Percentiles rank a stretch among this genome's conserved stretches.
Evolutionary conservation across 1,139 yeast genomes (phyloP).

Genomic region (Tardiomyces digboiensis): DNA sequence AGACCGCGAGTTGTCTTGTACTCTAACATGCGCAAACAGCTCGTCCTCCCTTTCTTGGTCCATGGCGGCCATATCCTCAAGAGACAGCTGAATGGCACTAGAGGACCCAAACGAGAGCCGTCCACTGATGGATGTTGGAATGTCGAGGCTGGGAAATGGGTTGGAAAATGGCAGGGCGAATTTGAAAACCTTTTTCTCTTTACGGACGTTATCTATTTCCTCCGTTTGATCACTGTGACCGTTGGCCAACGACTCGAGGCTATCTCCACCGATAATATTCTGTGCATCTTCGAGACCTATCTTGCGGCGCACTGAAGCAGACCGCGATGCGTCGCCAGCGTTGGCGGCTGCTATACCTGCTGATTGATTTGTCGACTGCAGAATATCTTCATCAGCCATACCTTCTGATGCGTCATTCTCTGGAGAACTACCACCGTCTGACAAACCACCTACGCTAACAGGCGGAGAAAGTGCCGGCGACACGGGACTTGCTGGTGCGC

Average conservation of each 20-base stretch:
- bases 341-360: no score
- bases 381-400: no score
- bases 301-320: no score
- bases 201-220: not conserved
- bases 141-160: constrained; percentile 14
- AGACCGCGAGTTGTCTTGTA: constrained; percentile 55
- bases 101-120: not conserved
- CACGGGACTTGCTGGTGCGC: no score
- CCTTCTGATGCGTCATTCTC: no score
- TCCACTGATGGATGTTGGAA: not conserved
- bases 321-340: no score
- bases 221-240: no score
- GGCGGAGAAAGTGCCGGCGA: no score
- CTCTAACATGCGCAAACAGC: constrained; percentile 44
- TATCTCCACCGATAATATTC: not conserved
- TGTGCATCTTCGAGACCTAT: not conserved
- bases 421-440: no score
- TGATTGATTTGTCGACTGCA: no score
- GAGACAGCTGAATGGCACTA: constrained; percentile 1
- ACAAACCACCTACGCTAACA: no score
- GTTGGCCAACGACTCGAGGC: not conserved
- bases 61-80: constrained; percentile 1
- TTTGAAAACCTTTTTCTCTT: constrained; percentile 3
- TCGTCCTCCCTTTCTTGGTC: constrained; percentile 45
- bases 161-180: constrained; percentile 24